phyloP scores from a whole-genome alignment of 192 early-diverging fungal species.

The Rhizoclosmatium globosum region DNA sequence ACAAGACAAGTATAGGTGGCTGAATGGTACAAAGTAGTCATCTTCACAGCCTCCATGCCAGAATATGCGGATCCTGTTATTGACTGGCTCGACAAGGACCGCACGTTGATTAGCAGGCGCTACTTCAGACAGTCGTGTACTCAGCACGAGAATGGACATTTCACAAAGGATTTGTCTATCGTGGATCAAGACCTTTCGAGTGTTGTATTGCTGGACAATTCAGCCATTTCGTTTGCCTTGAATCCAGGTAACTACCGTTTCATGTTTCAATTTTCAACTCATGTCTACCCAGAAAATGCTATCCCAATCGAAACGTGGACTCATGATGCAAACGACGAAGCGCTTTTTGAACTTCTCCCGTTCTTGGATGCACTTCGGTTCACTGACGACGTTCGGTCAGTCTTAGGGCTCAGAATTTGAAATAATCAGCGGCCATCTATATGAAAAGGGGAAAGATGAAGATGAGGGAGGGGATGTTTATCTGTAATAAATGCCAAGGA shows the following conservation, averaged over 20 bases:
- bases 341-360: constrained; percentile 84
- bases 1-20: constrained; percentile 61
- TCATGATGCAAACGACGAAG: constrained; percentile 78
- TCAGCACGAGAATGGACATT: constrained; percentile 64
- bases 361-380: constrained; percentile 90
- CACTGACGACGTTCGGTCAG: constrained; percentile 82
- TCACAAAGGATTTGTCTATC: constrained; percentile 78
- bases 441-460: not conserved
- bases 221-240: constrained; percentile 74
- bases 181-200: constrained; percentile 81
- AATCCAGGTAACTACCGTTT: constrained; percentile 67
- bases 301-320: constrained; percentile 92
- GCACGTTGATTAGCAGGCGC: constrained; percentile 72
- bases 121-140: constrained; percentile 87
- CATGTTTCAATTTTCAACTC: not conserved
- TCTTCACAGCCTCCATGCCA: constrained; percentile 90
- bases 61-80: constrained; percentile 97
- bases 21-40: constrained; percentile 91
- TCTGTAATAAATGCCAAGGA: no score
- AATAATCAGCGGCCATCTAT: not conserved
- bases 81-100: constrained; percentile 82
- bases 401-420: constrained; percentile 67
- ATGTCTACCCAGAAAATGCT: constrained; percentile 74
- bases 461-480: not conserved
- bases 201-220: constrained; percentile 88